A percentile compares a stretch with the other conserved stretches of the same genome.
These are phyloP conservation scores for Diaporthe ilicicola DNA, from an alignment of 2,329 filamentous ascomycete species.

Conservation along the genomic window DNA sequence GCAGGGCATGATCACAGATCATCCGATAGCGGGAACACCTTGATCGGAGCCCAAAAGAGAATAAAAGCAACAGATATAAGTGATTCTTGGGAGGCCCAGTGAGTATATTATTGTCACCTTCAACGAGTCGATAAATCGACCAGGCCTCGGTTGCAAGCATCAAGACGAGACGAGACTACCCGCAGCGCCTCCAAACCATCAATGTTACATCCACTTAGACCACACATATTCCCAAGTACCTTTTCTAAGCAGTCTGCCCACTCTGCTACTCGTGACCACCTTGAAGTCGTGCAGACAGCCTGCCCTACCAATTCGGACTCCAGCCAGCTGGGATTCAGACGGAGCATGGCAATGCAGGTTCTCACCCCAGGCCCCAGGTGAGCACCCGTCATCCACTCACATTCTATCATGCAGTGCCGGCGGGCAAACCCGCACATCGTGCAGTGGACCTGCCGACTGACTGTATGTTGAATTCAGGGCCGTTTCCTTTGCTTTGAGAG, in stretches of 20 bases:
- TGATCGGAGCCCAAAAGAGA: background rate
- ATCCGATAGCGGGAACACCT: conserved; percentile 4
- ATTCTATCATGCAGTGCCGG: background rate
- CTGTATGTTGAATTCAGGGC: background rate
- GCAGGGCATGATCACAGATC: conserved; percentile 12
- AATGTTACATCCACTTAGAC: background rate
- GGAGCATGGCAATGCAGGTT: conserved; percentile 1
- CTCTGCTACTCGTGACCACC: background rate
- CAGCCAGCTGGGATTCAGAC: background rate
- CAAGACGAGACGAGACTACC: background rate
- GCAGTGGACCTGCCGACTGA: background rate
- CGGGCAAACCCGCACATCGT: background rate
- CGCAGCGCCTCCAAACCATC: background rate
- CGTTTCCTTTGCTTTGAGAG: background rate
- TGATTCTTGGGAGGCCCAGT: background rate
- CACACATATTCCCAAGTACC: background rate
- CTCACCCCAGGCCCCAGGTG: conserved; percentile 18
- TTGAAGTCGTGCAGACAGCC: background rate
- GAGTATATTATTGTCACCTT: background rate
- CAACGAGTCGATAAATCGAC: background rate
- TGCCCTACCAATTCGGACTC: too few species aligned
- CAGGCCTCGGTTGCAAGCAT: background rate
- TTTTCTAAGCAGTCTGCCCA: too few species aligned
- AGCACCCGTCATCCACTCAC: background rate
- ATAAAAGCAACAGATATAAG: background rate